Conservation (phyloP, 2,329 filamentous ascomycete genomes). For the Metarhizium humberi region DNA sequence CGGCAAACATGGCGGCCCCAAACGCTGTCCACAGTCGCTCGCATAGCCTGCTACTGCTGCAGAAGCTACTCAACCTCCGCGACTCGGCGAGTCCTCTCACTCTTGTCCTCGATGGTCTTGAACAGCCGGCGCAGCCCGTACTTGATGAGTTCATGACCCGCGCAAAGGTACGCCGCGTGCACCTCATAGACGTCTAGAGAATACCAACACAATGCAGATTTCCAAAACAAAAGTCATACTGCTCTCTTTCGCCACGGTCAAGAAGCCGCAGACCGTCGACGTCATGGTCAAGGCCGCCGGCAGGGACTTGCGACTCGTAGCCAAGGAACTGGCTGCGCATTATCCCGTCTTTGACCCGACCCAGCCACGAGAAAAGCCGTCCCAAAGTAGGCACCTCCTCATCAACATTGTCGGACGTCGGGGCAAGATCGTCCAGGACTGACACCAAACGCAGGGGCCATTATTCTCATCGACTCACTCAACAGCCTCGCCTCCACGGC, state of each 20-base stretch:
- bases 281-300: conserved; percentile 55
- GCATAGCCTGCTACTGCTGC: conserved; percentile 75
- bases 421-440: not conserved
- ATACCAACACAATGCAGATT: conserved; percentile 24
- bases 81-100: conserved; percentile 81
- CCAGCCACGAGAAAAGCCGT: conserved; percentile 23
- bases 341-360: conserved; percentile 30
- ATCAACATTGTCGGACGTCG: too few relatives aligned
- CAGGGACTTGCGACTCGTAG: conserved; percentile 47
- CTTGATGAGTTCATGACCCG: conserved; percentile 65
- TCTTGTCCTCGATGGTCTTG: conserved; percentile 72
- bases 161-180: conserved; percentile 48
- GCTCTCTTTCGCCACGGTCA: conserved; percentile 67
- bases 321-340: conserved; percentile 49
- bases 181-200: not conserved
- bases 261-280: conserved; percentile 54
- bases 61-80: conserved; percentile 69
- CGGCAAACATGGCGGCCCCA: conserved; percentile 37
- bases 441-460: conserved; percentile 41
- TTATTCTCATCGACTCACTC: conserved; percentile 75
- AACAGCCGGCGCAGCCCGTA: conserved; percentile 66
- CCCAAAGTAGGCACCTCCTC: conserved; percentile 29
- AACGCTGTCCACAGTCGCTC: conserved; percentile 63
- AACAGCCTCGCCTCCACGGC: conserved; percentile 51
- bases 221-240: conserved; percentile 64